Evolutionary conservation across 2,329 filamentous ascomycete species (phyloP), one percentile per base, ranked within the genome.

Genomic region (Cephalotrichum gorgonifer): DNA sequence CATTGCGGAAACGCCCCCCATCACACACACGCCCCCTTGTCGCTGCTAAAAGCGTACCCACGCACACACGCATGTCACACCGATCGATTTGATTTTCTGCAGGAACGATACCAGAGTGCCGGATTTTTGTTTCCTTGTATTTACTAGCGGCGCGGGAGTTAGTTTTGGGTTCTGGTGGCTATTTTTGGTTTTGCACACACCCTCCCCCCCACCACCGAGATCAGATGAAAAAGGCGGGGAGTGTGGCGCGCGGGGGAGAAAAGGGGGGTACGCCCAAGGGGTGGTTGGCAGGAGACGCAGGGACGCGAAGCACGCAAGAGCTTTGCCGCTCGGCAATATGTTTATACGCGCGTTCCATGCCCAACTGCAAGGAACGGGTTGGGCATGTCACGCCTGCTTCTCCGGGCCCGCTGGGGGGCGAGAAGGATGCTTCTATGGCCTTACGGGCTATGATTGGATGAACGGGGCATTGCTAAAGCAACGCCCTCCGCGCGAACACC

Each of bases 401-500:
- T 20, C 35, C n/a, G n/a, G 35, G 35, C 35, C 35, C 17, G n/a
- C 7, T 27, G 31, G 45, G 39, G 31, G 33, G 45, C 33, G 43
- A 44, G 25, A 44, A 11, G 25, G 43, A 28, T n/a, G n/a, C n/a
- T n/a, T n/a, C 35, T 17, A n/a, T 31, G n/a, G 5, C 8, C 33
- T 4, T 39, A 39, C 35, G n/a, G 35, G 6, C n/a, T 11, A 72
- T 78, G 74, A 78, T 78, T 78, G 75, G 74, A 67, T 56, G 17
- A 20, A 20, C 7, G 35, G 17, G 58, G 60, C 51, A 49, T 55
- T 53, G 48, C 50, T 54, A 54, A 52, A 17, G 50, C 30, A 30
- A 44, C 11, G 27, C 14, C 12, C 17, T n/a, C 23, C 43, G 35
- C 45, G 44, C 49, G n/a, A n/a, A n/a, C n/a, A n/a, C n/a, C n/a